A percentile compares a stretch with the other conserved stretches of the same genome.
These are phyloP conservation scores for Tylopilus sp. DNA, from an alignment of 768 basidiomycete species.

Conservation along the genomic window DNA sequence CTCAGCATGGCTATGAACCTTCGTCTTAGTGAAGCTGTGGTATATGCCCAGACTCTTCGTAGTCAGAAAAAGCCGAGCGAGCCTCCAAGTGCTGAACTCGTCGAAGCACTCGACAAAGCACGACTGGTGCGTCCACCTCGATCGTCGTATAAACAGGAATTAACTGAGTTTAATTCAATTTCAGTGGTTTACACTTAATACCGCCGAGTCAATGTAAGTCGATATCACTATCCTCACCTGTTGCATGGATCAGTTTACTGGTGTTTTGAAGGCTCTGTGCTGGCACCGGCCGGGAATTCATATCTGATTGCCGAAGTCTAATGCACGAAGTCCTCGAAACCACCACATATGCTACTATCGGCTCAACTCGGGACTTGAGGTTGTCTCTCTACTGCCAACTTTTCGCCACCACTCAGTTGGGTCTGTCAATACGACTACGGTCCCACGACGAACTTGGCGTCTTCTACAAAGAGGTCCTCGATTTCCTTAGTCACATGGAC, in stretches of 20 bases:
- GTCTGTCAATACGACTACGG: constrained; percentile 30
- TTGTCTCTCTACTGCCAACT: constrained; percentile 37
- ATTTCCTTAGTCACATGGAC: constrained; percentile 34
- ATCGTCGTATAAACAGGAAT: constrained; percentile 5
- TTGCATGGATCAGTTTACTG: not conserved
- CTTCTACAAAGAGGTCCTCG: constrained; percentile 35
- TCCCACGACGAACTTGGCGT: constrained; percentile 25
- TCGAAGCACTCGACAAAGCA: constrained; percentile 35
- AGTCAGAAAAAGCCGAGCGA: constrained; percentile 28
- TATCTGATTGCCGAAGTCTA: constrained; percentile 33
- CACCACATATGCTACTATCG: constrained; percentile 19
- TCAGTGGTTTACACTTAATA: constrained; percentile 41
- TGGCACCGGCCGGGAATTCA: constrained; percentile 41
- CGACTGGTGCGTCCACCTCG: constrained; percentile 33
- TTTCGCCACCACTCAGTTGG: constrained; percentile 31
- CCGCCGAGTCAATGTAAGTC: constrained; percentile 38
- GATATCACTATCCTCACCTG: not conserved
- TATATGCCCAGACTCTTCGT: constrained; percentile 30
- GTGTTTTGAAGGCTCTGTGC: constrained; percentile 35
- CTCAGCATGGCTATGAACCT: constrained; percentile 48
- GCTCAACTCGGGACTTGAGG: constrained; percentile 34
- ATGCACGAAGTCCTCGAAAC: constrained; percentile 32
- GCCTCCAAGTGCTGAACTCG: constrained; percentile 26
- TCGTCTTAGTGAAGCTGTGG: constrained; percentile 36
- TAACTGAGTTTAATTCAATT: constrained; percentile 15